phyloP scores from a whole-genome alignment of 2,329 filamentous ascomycete species.

The Cordyceps cateniannulata region DNA sequence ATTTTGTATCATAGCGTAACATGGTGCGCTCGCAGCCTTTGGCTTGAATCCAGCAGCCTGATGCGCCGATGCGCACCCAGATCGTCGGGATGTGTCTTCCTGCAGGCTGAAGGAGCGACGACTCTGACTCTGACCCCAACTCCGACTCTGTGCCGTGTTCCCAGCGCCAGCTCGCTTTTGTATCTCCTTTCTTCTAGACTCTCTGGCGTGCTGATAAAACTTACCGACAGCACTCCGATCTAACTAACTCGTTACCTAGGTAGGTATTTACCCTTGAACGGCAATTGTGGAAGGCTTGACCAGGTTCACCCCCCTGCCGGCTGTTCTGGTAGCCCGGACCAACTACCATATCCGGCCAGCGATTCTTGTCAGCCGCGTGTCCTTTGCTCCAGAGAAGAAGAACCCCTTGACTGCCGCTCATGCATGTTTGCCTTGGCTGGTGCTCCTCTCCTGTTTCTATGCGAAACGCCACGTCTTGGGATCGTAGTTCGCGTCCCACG shows the following conservation, averaged over 20 bases:
- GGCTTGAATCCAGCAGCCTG: neutral
- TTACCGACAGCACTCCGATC: neutral
- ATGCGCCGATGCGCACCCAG: neutral
- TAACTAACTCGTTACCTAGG: too few species aligned
- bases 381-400: neutral
- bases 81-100: neutral
- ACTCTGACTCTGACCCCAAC: neutral
- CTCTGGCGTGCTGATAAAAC: neutral
- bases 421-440: neutral
- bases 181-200: too few species aligned
- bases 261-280: too few species aligned
- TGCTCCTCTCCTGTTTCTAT: neutral
- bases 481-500: neutral
- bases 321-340: neutral
- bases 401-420: neutral
- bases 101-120: neutral
- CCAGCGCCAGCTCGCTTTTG: neutral
- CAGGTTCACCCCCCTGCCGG: neutral
- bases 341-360: neutral
- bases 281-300: neutral
- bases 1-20: neutral
- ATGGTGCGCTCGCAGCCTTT: neutral
- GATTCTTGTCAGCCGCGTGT: slow-evolving; percentile 2
- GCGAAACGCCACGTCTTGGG: neutral
- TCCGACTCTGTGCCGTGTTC: neutral